Conservation (phyloP, 2,329 filamentous ascomycete genomes). For the Ceratocystis huliohia region DNA sequence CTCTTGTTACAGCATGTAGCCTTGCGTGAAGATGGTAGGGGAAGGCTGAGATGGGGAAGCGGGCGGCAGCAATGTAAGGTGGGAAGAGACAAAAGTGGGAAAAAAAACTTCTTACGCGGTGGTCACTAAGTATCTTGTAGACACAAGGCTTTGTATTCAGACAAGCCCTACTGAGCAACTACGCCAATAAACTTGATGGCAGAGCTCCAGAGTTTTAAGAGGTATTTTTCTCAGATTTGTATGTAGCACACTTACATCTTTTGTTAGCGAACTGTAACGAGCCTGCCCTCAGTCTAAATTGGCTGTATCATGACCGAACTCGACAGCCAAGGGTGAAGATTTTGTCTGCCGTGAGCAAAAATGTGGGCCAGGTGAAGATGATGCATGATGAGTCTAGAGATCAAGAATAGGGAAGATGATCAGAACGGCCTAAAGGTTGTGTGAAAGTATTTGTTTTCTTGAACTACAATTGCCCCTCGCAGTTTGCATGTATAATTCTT, state of each 20-base stretch:
- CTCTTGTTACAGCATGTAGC: neutral
- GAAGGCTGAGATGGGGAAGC: constrained; percentile 9
- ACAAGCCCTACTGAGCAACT: neutral
- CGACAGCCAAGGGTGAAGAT: neutral
- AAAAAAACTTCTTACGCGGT: constrained; percentile 8
- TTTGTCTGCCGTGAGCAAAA: neutral
- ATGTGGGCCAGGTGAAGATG: neutral
- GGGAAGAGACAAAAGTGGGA: constrained; percentile 1
- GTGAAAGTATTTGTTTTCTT: neutral
- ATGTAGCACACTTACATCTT: neutral
- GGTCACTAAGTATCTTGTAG: constrained; percentile 5
- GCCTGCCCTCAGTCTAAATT: neutral
- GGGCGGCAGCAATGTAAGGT: too few relatives aligned
- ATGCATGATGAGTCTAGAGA: neutral
- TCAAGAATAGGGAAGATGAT: neutral
- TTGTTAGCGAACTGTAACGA: neutral
- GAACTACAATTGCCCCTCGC: too few relatives aligned
- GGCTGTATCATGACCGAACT: neutral
- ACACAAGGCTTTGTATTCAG: neutral
- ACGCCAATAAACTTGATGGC: neutral
- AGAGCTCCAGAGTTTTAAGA: neutral
- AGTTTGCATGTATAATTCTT: too few relatives aligned
- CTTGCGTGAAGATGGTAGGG: neutral
- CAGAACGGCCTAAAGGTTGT: neutral
- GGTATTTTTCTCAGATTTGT: too few relatives aligned